Percentiles rank a stretch among this genome's conserved stretches.
phyloP scores from a whole-genome alignment of 2,329 filamentous ascomycete genomes.

The Aspergillus sojae region DNA sequence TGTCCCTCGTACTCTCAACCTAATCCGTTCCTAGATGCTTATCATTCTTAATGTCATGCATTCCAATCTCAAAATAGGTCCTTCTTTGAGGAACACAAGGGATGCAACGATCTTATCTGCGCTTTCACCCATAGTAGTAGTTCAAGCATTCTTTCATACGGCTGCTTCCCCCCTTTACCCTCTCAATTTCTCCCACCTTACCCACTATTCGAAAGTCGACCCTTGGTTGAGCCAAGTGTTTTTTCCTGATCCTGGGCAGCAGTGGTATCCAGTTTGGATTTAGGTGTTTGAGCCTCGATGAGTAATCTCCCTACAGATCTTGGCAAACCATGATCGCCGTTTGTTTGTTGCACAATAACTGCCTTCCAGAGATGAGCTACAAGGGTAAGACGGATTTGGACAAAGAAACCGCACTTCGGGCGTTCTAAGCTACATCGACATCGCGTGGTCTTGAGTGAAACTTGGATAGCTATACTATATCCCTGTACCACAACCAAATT shows the following conservation, averaged over 20 bases:
- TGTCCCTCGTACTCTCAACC: neutral
- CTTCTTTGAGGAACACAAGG: neutral
- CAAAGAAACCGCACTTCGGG: neutral
- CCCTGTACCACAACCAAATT: neutral
- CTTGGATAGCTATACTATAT: neutral
- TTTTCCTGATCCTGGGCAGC: neutral
- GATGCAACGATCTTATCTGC: neutral
- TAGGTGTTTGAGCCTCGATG: neutral
- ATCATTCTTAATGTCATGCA: neutral
- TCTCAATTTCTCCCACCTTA: neutral
- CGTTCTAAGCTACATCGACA: neutral
- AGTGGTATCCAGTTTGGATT: neutral
- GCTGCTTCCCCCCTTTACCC: neutral
- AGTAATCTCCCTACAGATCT: neutral
- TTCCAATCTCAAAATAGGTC: conserved; percentile 3
- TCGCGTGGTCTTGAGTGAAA: neutral
- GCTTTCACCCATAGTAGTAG: neutral
- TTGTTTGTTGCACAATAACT: neutral
- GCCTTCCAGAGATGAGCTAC: neutral
- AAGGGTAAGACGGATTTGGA: neutral
- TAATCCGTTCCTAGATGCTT: neutral
- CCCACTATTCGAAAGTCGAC: neutral
- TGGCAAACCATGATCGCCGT: neutral
- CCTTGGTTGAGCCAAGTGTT: neutral
- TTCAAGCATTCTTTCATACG: neutral